Conservation (phyloP, 2,329 filamentous ascomycete species). For the Sarocladium brachiariae region DNA sequence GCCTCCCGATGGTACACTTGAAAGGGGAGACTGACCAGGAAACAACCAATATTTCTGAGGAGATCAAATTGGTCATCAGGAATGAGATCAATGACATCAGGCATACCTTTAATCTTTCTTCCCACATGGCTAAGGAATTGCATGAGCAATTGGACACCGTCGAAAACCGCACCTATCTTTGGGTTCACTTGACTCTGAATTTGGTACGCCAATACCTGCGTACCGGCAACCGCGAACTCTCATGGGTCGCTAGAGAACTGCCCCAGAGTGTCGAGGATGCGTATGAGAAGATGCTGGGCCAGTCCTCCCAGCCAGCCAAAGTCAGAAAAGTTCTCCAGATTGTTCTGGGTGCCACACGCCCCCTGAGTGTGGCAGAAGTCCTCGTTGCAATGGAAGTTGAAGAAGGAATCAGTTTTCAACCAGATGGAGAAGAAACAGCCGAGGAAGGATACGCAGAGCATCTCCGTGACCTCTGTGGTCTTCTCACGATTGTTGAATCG, state of each 20-base stretch:
- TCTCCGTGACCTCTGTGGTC: constrained; percentile 22
- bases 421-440: too few relatives aligned
- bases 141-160: constrained; percentile 10
- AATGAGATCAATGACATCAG: constrained; percentile 8
- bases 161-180: constrained; percentile 19
- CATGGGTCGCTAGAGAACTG: too few relatives aligned
- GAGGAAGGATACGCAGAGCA: constrained; percentile 8
- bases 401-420: too few relatives aligned
- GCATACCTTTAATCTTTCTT: not conserved
- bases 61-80: constrained; percentile 19
- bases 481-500: constrained; percentile 22
- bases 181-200: constrained; percentile 18
- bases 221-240: too few relatives aligned
- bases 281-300: constrained; percentile 19
- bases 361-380: constrained; percentile 19
- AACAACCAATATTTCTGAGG: constrained; percentile 13
- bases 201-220: constrained; percentile 12
- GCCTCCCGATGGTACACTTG: constrained; percentile 15
- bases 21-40: constrained; percentile 14
- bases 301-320: not conserved
- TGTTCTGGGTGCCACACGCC: constrained; percentile 17
- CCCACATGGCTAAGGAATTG: constrained; percentile 11
- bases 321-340: constrained; percentile 18
- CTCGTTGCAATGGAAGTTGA: constrained; percentile 13
- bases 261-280: constrained; percentile 18